These are phyloP conservation scores for Neoboletus subvelutipes DNA, from an alignment of 768 basidiomycete species.

Conservation along the genomic window DNA sequence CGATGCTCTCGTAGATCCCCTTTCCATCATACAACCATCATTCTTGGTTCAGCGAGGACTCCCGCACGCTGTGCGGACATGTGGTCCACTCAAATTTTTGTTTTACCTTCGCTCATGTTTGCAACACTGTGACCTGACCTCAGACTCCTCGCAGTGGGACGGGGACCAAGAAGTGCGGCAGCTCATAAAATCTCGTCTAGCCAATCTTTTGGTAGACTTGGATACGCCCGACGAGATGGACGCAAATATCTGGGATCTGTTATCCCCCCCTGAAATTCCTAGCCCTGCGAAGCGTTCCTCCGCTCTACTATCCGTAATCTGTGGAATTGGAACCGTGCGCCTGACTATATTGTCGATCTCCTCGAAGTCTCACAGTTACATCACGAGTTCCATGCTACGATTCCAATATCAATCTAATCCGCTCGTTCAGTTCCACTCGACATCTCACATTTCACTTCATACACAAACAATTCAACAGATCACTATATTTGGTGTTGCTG, in stretches of 20 bases:
- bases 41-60: constrained; percentile 76
- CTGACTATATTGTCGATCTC: constrained; percentile 22
- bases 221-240: constrained; percentile 37
- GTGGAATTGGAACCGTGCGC: constrained; percentile 17
- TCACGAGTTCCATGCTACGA: constrained; percentile 26
- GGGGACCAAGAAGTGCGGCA: constrained; percentile 34
- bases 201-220: constrained; percentile 40
- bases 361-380: constrained; percentile 23
- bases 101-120: constrained; percentile 60
- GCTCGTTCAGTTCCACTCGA: constrained; percentile 8
- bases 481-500: constrained; percentile 38
- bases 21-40: constrained; percentile 82
- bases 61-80: constrained; percentile 65
- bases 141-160: constrained; percentile 7
- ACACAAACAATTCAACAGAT: constrained; percentile 20
- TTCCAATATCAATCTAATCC: constrained; percentile 24
- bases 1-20: constrained; percentile 61
- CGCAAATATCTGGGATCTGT: constrained; percentile 22
- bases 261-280: constrained; percentile 18
- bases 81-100: constrained; percentile 71
- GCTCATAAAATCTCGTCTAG: constrained; percentile 40
- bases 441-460: constrained; percentile 17
- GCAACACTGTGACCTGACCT: constrained; percentile 48
- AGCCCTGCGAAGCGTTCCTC: constrained; percentile 6
- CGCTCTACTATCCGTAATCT: constrained; percentile 11